Base-by-base conservation (phyloP, 306 rosid genomes). In the Vachellia collinsii region DNA sequence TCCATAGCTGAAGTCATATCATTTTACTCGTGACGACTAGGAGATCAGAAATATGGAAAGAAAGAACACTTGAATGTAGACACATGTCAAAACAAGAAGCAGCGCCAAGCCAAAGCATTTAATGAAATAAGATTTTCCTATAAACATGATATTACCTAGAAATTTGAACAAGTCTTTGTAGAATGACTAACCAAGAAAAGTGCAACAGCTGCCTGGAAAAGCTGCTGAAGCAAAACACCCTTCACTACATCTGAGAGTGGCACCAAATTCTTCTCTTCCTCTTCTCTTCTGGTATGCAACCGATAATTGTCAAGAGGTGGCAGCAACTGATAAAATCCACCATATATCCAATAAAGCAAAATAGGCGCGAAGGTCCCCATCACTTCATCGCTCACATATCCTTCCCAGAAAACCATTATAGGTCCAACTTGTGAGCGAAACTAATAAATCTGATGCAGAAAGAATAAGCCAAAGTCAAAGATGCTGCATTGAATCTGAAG, bases 311-410 rank as follows among this genome's bases (percentile, higher is more conserved):
- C 97, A 77, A 92, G 72, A 70, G 89, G 89, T 59, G 87, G 97
- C 79, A 89, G 83, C 85, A 85, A 85, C 85, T 92, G 91, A 83
- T 92, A 91, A 56, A 92, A 70, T 62, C 94, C 98, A 29, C 92
- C 97, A 85, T 94, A 94, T 43, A 91, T 58, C 98, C 98, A 94
- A 87, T 94, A 94, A 7, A 94, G 79, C 80, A 91, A 84, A 79
- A 94, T 89, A n/a, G 97, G 97, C 54, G 97, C 97, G 83, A 92
- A 88, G 0, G 98, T 94, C 43, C 94, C 98, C 93, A 94, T 88
- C 76, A 91, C 70, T 70, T 94, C 97, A 69, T 94, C 98, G 69
- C 94, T 92, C 80, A 89, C 94, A 81, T 90, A 92, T 16, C 84
- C 89, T 77, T 90, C 97, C 97, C 97, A 92, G 68, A 90, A 92